These are phyloP conservation scores for Alternaria postmessia DNA, from an alignment of 2,329 filamentous ascomycete species.

Conservation along the genomic window DNA sequence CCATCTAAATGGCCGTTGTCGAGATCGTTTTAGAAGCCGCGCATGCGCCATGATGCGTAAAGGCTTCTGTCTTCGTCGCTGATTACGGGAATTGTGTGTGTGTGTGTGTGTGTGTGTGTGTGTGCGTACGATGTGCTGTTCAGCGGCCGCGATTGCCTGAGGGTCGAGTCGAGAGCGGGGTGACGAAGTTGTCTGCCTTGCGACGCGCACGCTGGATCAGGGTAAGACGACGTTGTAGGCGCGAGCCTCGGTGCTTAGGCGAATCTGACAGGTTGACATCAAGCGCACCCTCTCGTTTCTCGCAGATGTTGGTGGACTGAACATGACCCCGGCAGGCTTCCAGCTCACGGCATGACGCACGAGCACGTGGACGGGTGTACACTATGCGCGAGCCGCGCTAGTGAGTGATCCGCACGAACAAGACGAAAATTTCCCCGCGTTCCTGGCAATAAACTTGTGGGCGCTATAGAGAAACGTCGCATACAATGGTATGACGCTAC, in stretches of 20 bases:
- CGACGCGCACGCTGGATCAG: too few species aligned
- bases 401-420: background rate
- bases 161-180: background rate
- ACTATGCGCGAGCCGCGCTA: background rate
- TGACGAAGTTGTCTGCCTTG: background rate
- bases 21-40: background rate
- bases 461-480: too few species aligned
- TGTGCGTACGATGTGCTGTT: too few species aligned
- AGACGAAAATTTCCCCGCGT: too few species aligned
- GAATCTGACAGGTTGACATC: too few species aligned
- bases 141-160: background rate
- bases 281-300: too few species aligned
- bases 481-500: accelerated
- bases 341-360: too few species aligned
- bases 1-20: background rate
- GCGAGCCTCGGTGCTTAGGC: too few species aligned
- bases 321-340: too few species aligned
- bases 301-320: too few species aligned
- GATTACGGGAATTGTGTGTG: background rate
- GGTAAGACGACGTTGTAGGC: too few species aligned
- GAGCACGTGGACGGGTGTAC: background rate
- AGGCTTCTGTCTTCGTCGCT: background rate
- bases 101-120: too few species aligned
- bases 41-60: background rate
- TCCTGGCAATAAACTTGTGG: background rate